These are phyloP conservation scores for Epichloe sylvatica DNA, from an alignment of 2,329 filamentous ascomycete genomes.

Conservation along the genomic window DNA sequence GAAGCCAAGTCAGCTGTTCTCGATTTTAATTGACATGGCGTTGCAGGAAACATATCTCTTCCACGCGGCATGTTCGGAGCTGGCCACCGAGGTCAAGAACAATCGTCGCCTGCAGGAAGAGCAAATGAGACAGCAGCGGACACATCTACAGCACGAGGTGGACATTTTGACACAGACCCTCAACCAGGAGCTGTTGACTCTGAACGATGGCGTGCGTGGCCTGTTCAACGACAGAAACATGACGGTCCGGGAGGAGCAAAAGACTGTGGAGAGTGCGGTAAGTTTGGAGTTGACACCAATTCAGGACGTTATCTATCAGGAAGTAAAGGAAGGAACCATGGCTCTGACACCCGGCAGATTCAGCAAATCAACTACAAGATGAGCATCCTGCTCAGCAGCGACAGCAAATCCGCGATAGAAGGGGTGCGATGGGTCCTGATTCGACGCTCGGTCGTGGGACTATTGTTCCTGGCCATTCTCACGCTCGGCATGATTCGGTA, in stretches of 20 bases:
- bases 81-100: conserved; percentile 74
- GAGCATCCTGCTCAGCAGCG: conserved; percentile 75
- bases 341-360: conserved; percentile 35
- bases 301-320: not conserved
- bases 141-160: conserved; percentile 83
- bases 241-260: conserved; percentile 77
- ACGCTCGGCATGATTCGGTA: conserved; percentile 47
- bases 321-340: not conserved
- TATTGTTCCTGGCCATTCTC: conserved; percentile 50
- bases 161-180: conserved; percentile 79
- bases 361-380: conserved; percentile 97
- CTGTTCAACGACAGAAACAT: conserved; percentile 96
- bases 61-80: conserved; percentile 80
- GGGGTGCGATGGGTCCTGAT: conserved; percentile 76
- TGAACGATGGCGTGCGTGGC: conserved; percentile 86
- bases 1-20: not conserved
- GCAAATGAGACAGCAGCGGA: conserved; percentile 67
- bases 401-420: conserved; percentile 85
- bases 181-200: conserved; percentile 63
- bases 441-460: conserved; percentile 47
- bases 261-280: conserved; percentile 67
- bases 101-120: conserved; percentile 65
- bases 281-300: conserved; percentile 13
- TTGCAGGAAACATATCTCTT: conserved; percentile 74
- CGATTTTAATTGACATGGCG: not conserved